Conservation (phyloP, 352 stramenopile genomes). For the Phytophthora crassamura region DNA sequence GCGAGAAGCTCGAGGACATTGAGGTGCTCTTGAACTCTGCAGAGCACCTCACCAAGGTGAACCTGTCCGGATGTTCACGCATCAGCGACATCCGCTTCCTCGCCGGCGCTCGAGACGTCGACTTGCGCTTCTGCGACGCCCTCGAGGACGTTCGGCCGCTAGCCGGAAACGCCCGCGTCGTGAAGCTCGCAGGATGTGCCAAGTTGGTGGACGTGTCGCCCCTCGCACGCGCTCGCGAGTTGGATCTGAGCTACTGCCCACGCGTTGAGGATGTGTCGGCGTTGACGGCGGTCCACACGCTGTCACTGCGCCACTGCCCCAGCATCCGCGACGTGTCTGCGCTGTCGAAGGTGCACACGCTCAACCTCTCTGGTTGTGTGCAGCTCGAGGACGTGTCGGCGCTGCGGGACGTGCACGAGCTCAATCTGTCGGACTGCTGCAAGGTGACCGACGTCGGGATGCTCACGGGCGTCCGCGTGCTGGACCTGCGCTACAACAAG, state of each 20-base stretch:
- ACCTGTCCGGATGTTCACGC: conserved; percentile 63
- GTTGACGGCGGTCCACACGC: conserved; percentile 54
- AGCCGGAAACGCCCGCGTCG: conserved; percentile 33
- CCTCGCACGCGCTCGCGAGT: conserved; percentile 50
- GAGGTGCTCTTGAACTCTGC: conserved; percentile 31
- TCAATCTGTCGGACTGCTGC: conserved; percentile 71
- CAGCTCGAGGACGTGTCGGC: conserved; percentile 54
- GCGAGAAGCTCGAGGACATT: conserved; percentile 55
- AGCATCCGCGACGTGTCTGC: conserved; percentile 54
- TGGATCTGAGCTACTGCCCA: conserved; percentile 77
- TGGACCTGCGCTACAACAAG: conserved; percentile 72
- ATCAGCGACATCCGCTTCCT: conserved; percentile 57
- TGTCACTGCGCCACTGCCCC: conserved; percentile 69
- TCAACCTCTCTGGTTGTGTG: conserved; percentile 70
- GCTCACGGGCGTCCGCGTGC: conserved; percentile 61
- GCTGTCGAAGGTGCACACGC: conserved; percentile 49
- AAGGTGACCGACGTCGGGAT: conserved; percentile 55
- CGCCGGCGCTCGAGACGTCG: conserved; percentile 43
- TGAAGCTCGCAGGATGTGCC: conserved; percentile 69
- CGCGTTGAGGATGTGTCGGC: conserved; percentile 55
- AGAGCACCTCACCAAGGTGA: conserved; percentile 37
- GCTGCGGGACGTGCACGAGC: conserved; percentile 52
- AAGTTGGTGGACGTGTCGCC: conserved; percentile 56
- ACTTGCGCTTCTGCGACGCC: conserved; percentile 74
- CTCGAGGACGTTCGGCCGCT: conserved; percentile 55